phyloP scores from a whole-genome alignment of 2,329 filamentous ascomycete species.

The Sporothrix sp. region DNA sequence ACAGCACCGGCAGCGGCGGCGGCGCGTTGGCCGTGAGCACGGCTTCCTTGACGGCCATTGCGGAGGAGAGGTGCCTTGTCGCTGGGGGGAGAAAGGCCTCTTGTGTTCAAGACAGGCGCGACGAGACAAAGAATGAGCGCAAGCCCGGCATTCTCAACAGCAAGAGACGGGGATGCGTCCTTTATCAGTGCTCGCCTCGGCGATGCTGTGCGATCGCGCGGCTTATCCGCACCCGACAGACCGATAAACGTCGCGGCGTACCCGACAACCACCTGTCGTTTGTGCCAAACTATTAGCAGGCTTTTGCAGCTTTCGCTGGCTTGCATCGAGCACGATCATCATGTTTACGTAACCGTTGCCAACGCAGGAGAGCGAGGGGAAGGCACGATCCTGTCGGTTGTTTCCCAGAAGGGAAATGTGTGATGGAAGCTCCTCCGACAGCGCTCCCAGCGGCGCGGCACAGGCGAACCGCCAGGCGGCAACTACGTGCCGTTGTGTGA shows the following conservation, averaged over 20 bases:
- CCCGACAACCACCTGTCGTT: too few relatives aligned
- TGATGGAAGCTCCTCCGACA: too few relatives aligned
- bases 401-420: too few relatives aligned
- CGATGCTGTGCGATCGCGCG: background rate
- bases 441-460: background rate
- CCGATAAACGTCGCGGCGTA: background rate
- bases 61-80: background rate
- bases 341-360: background rate
- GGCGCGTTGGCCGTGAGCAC: constrained; percentile 40
- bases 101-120: background rate
- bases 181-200: background rate
- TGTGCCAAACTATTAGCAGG: too few relatives aligned
- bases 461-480: background rate
- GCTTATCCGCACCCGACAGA: constrained; percentile 6
- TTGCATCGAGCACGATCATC: too few relatives aligned
- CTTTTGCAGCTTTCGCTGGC: too few relatives aligned
- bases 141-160: too few relatives aligned
- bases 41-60: constrained; percentile 17
- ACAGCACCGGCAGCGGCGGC: constrained; percentile 45
- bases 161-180: too few relatives aligned
- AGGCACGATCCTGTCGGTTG: too few relatives aligned
- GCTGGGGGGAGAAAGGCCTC: background rate
- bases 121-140: background rate
- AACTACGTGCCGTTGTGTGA: background rate
- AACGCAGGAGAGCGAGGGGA: background rate